Evolutionary conservation across 352 stramenopile genomes (phyloP).

Genomic region (Globisporangium camurandrum): DNA sequence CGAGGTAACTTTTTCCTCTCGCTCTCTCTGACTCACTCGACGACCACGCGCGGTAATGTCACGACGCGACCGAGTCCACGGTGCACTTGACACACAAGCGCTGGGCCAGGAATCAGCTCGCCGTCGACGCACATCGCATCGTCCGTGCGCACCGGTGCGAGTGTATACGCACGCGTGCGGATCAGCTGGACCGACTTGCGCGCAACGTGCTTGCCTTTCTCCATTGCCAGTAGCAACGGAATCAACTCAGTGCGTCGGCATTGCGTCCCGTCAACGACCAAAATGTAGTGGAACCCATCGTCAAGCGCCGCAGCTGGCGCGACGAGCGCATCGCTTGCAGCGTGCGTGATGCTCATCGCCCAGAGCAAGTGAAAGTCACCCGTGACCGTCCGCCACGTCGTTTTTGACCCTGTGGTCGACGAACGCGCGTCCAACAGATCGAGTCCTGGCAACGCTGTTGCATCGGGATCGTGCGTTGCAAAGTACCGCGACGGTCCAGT

Average conservation of each 20-base stretch:
- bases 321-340: conserved; percentile 19
- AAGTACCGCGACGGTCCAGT: conserved; percentile 23
- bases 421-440: conserved; percentile 4
- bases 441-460: background rate
- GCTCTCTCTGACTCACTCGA: background rate
- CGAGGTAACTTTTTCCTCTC: background rate
- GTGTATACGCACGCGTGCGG: conserved; percentile 51
- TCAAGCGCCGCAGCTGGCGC: conserved; percentile 19
- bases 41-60: conserved; percentile 16
- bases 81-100: conserved; percentile 33
- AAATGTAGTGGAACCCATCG: conserved; percentile 54
- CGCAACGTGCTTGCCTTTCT: conserved; percentile 39
- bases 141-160: conserved; percentile 19
- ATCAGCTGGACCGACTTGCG: conserved; percentile 36
- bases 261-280: conserved; percentile 34
- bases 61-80: conserved; percentile 36
- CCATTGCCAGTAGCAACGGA: conserved; percentile 44
- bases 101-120: conserved; percentile 37
- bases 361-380: conserved; percentile 27
- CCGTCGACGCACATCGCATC: conserved; percentile 60
- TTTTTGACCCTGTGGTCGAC: background rate
- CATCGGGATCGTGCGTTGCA: conserved; percentile 18
- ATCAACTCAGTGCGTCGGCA: conserved; percentile 29
- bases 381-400: conserved; percentile 17
- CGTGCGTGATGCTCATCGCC: conserved; percentile 27